Evolutionary conservation across 208 protist genomes (phyloP), one percentile per base, ranked within the genome.

Genomic region (Leishmania major): DNA sequence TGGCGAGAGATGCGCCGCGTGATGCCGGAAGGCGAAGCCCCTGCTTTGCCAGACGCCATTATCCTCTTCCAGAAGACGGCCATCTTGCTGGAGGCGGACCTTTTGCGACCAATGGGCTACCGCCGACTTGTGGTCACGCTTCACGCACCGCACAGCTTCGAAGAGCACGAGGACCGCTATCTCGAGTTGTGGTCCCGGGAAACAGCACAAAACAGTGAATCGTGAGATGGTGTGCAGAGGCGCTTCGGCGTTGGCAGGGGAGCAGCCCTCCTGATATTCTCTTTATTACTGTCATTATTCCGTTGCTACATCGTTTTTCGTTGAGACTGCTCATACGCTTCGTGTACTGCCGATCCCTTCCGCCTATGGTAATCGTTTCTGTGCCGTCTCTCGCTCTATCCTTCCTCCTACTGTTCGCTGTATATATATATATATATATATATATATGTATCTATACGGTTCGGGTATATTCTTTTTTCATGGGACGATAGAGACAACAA

Each of bases 141-240:
- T 49, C 92, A 97, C 74, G 55, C 87, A 19, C 84, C 79, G 17
- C 60, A 90, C 45, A 83, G 76, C 51, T 74, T 94, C 19, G 86
- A 86, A 45, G 82, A 79, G 40, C 78, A 90, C 66, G 88, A 95
- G 59, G 91, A 90, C 77, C 62, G 73, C 31, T 84, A 91, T 40
- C 86, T 96, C 1, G 91, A 96, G 72, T 73, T 96, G 69, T 96
- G 90, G 92, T 75, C 87, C 37, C 79, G 81, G 7, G 45, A 59
- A 22, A 31, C 5, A 8, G n/a, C 25, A 1, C 40, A 77, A 31
- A 15, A 35, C 28, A 19, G 31, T 47, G 51, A 3, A 25, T 43
- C 17, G 35, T 59, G 51, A 62, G 1, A 15, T 28, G 51, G 51
- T 13, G 10, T 6, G 6, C 13, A 1, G 25, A 17, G 43, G 17